These are phyloP conservation scores for Salix viminalis DNA, from an alignment of 345 rosid genomes.

Conservation along the genomic window DNA sequence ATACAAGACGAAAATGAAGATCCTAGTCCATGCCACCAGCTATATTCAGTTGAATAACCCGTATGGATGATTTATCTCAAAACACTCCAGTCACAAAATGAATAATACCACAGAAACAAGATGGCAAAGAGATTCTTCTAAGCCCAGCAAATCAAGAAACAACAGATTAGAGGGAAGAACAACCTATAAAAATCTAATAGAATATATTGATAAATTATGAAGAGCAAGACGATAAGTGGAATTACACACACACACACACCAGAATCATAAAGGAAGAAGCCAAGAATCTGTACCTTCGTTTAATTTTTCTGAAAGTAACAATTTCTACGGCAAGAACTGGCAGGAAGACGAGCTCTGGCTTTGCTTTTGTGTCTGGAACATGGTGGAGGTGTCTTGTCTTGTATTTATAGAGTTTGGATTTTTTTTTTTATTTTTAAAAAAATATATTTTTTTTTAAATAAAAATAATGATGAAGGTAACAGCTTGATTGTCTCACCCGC, in stretches of 20 bases:
- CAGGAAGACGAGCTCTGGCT: neutral
- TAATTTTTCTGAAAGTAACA: neutral
- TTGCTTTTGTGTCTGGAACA: neutral
- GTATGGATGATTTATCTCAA: neutral
- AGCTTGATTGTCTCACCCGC: too few species aligned
- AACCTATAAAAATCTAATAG: neutral
- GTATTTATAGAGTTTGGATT: neutral
- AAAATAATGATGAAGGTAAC: too few species aligned
- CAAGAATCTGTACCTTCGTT: neutral
- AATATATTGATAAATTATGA: neutral
- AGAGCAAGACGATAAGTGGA: neutral
- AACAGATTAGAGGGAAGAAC: neutral
- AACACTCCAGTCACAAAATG: neutral
- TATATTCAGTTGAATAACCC: neutral
- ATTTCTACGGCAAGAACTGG: neutral
- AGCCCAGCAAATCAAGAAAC: neutral
- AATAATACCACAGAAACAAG: neutral
- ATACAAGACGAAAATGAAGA: neutral
- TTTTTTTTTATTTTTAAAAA: too few species aligned
- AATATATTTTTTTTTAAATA: too few species aligned
- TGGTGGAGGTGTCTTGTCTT: neutral
- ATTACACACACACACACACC: too few species aligned
- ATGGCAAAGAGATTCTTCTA: neutral
- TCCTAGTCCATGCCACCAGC: neutral
- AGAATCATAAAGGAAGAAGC: neutral